phyloP scores from a whole-genome alignment of 2,329 filamentous ascomycete species.

The Graphilbum sp. region DNA sequence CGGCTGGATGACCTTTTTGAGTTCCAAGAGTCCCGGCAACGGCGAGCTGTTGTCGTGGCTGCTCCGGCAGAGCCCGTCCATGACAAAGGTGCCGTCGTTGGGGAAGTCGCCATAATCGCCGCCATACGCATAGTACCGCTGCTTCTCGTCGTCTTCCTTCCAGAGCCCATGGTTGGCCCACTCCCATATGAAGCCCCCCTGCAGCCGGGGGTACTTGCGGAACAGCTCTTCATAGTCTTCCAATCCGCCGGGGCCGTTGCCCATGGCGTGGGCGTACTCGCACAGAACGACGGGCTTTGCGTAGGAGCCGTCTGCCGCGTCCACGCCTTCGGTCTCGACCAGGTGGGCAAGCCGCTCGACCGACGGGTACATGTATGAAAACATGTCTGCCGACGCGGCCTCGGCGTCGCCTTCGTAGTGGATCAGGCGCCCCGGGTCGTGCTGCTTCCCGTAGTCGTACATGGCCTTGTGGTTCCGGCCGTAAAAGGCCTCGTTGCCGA shows the following conservation, averaged over 20 bases:
- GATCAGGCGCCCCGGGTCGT: slow-evolving; percentile 41
- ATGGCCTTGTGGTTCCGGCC: slow-evolving; percentile 52
- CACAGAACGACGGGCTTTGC: slow-evolving; percentile 43
- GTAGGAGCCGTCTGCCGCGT: slow-evolving; percentile 22
- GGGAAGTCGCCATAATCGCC: slow-evolving; percentile 46
- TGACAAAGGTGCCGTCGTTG: slow-evolving; percentile 44
- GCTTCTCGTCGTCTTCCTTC: slow-evolving; percentile 24
- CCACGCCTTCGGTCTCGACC: slow-evolving; percentile 23
- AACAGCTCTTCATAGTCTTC: slow-evolving; percentile 53
- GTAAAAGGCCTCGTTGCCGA: slow-evolving; percentile 61
- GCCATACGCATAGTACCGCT: slow-evolving; percentile 39
- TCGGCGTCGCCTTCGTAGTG: slow-evolving; percentile 52
- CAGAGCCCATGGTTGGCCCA: slow-evolving; percentile 46
- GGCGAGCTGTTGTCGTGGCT: slow-evolving; percentile 27
- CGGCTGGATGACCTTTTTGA: slow-evolving; percentile 41
- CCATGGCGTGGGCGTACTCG: slow-evolving; percentile 51
- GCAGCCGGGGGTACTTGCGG: slow-evolving; percentile 39
- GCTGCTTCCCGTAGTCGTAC: slow-evolving; percentile 42
- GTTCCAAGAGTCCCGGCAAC: slow-evolving; percentile 37
- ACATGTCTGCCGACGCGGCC: slow-evolving; percentile 47
- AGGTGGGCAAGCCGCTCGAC: slow-evolving; percentile 33
- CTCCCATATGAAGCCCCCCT: slow-evolving; percentile 53
- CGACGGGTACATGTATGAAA: slow-evolving; percentile 49
- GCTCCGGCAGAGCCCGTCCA: slow-evolving; percentile 40
- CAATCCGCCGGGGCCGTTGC: slow-evolving; percentile 54